Base-by-base conservation (phyloP, 176 grass and related monocot species). In the Cenchrus americanus region DNA sequence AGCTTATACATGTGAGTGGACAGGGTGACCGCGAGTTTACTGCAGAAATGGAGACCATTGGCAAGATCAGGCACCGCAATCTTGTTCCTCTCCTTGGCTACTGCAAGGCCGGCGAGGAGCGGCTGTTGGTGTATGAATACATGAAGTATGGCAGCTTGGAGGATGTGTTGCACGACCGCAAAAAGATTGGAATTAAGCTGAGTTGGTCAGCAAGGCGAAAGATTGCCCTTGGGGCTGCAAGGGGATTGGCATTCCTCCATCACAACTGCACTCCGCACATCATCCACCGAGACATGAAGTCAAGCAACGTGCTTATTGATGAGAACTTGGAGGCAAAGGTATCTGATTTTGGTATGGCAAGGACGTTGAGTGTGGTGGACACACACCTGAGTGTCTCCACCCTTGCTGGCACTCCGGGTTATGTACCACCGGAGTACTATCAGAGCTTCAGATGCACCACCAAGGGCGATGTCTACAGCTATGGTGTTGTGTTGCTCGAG, bases 231-330 rank as follows among this genome's bases (percentile, higher is more conserved):
- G 96, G 96, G 24, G 91, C 96, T 5, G 96, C 96, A 8, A 93
- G 93, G 18, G 96, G 96, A 15, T 62, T 99, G 69, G 91, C 91
- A 46, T 99, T 92, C 84, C 93, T 99, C 59, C 96, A 99, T 78
- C 96, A 99, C 89, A 99, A 84, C 52, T 99, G 96, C 84, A 96
- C 87, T 41, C 96, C 96, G 1, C 96, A 99, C 53, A 91, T 99
- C 55, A 99, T 99, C 62, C 96, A 99, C 69, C 74, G 96, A 30
- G 96, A 99, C 77, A 99, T 99, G 96, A 99, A 99, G 73, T 99
- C 96, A 0, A 96, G 93, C 82, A 99, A 99, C 77, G 96, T 99
- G 37, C 89, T 99, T 21, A 70, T 99, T 11, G 96, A 99, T 82
- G 96, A 99, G 59, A 52, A 87, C 30, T 59, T 96, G 27, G 96